Percentiles rank a stretch among this genome's conserved stretches.
These are phyloP conservation scores for Taiozyma sp. DNA, from an alignment of 1,139 yeast species.

Conservation along the genomic window DNA sequence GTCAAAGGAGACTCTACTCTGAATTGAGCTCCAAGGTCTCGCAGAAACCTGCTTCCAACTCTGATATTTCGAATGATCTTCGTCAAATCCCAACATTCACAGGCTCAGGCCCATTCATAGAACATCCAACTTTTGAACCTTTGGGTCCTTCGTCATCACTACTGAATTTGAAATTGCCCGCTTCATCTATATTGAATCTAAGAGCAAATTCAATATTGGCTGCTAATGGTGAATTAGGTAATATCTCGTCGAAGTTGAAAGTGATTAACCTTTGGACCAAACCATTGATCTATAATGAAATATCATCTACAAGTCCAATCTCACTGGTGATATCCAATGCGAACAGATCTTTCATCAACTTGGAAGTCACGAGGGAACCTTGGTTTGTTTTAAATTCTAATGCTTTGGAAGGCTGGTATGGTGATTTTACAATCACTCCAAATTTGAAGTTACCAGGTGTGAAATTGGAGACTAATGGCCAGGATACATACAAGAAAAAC, in stretches of 20 bases:
- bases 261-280: constrained; percentile 9
- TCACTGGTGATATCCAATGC: constrained; percentile 16
- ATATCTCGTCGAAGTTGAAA: constrained; percentile 10
- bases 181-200: constrained; percentile 41
- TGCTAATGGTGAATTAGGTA: constrained; percentile 36
- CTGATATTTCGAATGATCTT: constrained; percentile 1
- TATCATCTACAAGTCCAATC: constrained; percentile 22
- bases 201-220: constrained; percentile 42
- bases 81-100: constrained; percentile 20
- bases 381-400: constrained; percentile 14
- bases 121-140: constrained; percentile 37
- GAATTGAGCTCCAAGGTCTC: background rate
- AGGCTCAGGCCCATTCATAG: constrained; percentile 34
- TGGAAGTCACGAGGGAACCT: constrained; percentile 6
- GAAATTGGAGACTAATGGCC: constrained; percentile 1
- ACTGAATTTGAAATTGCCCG: constrained; percentile 43
- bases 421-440: constrained; percentile 4
- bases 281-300: constrained; percentile 17
- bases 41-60: background rate
- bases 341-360: constrained; percentile 12
- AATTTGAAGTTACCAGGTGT: background rate
- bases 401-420: constrained; percentile 16
- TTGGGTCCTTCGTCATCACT: constrained; percentile 41
- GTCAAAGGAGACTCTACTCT: background rate
- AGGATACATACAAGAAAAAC: constrained; percentile 3